Evolutionary conservation across 345 rosid genomes (phyloP).

Genomic region (Sisymbrium altissimum): DNA sequence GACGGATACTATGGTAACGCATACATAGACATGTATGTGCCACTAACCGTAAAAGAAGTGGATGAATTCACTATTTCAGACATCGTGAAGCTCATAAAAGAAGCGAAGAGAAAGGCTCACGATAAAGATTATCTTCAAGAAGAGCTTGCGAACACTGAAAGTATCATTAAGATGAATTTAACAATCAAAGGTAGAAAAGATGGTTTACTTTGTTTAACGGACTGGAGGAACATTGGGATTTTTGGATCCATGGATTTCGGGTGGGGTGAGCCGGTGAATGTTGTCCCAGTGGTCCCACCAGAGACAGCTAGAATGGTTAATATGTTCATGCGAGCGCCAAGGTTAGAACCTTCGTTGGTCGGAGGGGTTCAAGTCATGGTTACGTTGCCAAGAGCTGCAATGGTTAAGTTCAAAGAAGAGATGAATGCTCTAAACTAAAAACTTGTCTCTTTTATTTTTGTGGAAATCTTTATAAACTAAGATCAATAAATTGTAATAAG

Average conservation of each 20-base stretch:
- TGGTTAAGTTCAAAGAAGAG: slow-evolving; percentile 19
- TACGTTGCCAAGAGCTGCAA: slow-evolving; percentile 17
- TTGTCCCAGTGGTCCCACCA: slow-evolving; percentile 12
- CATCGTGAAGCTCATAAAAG: slow-evolving; percentile 21
- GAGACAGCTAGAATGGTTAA: slow-evolving; percentile 1
- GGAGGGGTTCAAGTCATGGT: slow-evolving; percentile 16
- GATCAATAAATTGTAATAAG: background rate
- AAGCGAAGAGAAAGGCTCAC: slow-evolving; percentile 9
- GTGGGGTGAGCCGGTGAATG: slow-evolving; percentile 23
- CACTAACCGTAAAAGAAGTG: slow-evolving; percentile 15
- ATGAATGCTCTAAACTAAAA: background rate
- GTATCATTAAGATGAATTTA: background rate
- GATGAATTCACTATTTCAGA: background rate
- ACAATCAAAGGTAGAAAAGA: background rate
- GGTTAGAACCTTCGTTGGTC: slow-evolving; percentile 1
- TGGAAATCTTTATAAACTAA: background rate
- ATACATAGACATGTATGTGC: slow-evolving; percentile 9
- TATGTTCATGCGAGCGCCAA: slow-evolving; percentile 19
- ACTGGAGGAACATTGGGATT: slow-evolving; percentile 18
- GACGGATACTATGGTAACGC: slow-evolving; percentile 29
- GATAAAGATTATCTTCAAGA: slow-evolving; percentile 15
- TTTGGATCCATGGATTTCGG: slow-evolving; percentile 30
- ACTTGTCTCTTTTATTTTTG: background rate
- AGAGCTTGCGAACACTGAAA: slow-evolving; percentile 1
- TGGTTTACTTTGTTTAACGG: slow-evolving; percentile 5